phyloP scores from a whole-genome alignment of 163 green algal species.

The Picocystis sp. region DNA sequence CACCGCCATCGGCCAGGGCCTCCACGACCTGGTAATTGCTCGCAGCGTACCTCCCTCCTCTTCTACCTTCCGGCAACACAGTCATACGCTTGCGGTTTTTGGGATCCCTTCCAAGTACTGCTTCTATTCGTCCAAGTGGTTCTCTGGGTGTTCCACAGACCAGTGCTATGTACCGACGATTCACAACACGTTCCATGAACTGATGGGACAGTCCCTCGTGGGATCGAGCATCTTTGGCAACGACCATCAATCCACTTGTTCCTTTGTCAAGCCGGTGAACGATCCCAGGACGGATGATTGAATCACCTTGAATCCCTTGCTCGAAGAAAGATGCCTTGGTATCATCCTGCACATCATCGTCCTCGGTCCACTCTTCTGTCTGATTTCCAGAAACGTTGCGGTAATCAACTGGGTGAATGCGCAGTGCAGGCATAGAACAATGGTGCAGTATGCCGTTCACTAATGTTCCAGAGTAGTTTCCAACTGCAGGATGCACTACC shows the following conservation, averaged over 20 bases:
- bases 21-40: slow-evolving; percentile 64
- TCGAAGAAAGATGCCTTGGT: neutral
- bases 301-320: neutral
- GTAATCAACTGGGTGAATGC: neutral
- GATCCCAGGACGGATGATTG: slow-evolving; percentile 71
- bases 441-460: slow-evolving; percentile 91
- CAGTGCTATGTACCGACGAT: slow-evolving; percentile 23
- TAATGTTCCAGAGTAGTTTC: slow-evolving; percentile 76
- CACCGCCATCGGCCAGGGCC: slow-evolving; percentile 41
- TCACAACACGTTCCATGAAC: slow-evolving; percentile 26
- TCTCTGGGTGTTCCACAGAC: slow-evolving; percentile 16
- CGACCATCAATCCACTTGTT: slow-evolving; percentile 76
- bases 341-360: slow-evolving; percentile 7
- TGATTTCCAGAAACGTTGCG: neutral
- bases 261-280: slow-evolving; percentile 92
- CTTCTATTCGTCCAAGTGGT: slow-evolving; percentile 26
- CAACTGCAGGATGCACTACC: slow-evolving; percentile 79
- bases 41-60: slow-evolving; percentile 37
- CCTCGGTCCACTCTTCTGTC: slow-evolving; percentile 2
- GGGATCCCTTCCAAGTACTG: slow-evolving; percentile 60
- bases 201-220: slow-evolving; percentile 19
- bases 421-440: slow-evolving; percentile 39
- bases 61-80: slow-evolving; percentile 19
- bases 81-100: slow-evolving; percentile 71
- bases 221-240: slow-evolving; percentile 52